Conservation (phyloP, 441 rosid genomes). For the Mallotus japonicus region DNA sequence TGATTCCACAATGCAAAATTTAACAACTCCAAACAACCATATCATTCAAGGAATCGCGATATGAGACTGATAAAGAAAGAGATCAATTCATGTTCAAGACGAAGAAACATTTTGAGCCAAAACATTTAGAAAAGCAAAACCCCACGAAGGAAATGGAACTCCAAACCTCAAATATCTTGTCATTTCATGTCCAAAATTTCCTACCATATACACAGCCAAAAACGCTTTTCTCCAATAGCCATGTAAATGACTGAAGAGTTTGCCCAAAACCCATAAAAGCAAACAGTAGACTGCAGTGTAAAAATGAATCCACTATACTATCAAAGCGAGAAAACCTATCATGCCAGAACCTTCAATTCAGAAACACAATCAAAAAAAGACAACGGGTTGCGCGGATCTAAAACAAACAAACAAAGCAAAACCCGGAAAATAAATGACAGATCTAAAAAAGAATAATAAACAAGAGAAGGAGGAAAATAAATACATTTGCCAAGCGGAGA, state of each 20-base stretch:
- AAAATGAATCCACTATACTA: background rate
- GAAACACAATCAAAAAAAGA: background rate
- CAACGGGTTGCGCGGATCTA: slow-evolving; percentile 3
- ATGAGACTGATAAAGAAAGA: background rate
- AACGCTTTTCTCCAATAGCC: no score
- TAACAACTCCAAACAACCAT: background rate
- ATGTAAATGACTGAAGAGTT: no score
- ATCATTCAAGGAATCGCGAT: background rate
- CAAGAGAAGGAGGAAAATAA: background rate
- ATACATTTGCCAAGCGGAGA: slow-evolving; percentile 53
- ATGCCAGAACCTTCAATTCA: background rate
- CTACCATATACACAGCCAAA: no score
- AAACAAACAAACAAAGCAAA: background rate
- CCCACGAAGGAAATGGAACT: no score
- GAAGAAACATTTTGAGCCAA: no score
- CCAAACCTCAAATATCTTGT: no score
- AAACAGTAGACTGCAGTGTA: no score
- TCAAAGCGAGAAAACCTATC: background rate
- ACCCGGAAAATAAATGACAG: background rate
- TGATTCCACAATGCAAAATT: background rate
- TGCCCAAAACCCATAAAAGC: no score
- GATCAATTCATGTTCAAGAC: background rate
- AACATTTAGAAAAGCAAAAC: no score
- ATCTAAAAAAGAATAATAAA: slow-evolving; percentile 9
- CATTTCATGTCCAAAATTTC: no score